These are phyloP conservation scores for Fusarium bulbicola DNA, from an alignment of 2,329 filamentous ascomycete species.

Conservation along the genomic window DNA sequence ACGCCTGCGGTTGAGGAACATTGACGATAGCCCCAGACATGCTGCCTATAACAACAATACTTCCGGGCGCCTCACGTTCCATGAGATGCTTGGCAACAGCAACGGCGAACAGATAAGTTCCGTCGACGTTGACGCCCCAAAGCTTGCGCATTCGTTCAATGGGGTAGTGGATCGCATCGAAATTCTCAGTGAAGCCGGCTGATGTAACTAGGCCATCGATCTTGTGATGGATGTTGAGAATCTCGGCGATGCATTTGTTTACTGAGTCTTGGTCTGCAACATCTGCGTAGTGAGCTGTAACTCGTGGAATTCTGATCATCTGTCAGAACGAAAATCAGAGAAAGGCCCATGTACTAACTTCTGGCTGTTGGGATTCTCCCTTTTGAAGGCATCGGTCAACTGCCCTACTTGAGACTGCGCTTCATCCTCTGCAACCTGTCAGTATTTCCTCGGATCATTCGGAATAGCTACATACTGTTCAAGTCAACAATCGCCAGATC, in stretches of 20 bases:
- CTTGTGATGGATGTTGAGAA: slow-evolving; percentile 68
- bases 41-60: slow-evolving; percentile 92
- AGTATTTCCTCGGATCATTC: background rate
- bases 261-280: slow-evolving; percentile 86
- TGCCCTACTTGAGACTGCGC: slow-evolving; percentile 78
- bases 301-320: slow-evolving; percentile 70
- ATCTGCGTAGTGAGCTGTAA: slow-evolving; percentile 90
- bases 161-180: slow-evolving; percentile 88
- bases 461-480: slow-evolving; percentile 73
- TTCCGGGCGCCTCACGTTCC: slow-evolving; percentile 78
- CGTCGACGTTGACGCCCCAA: slow-evolving; percentile 91
- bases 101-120: slow-evolving; percentile 88
- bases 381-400: slow-evolving; percentile 77
- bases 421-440: slow-evolving; percentile 72
- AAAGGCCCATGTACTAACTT: slow-evolving; percentile 61
- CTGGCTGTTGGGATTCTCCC: slow-evolving; percentile 78
- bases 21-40: slow-evolving; percentile 96
- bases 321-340: background rate
- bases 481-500: slow-evolving; percentile 92
- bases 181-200: slow-evolving; percentile 95
- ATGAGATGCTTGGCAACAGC: slow-evolving; percentile 88
- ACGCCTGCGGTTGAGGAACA: slow-evolving; percentile 89
- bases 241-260: slow-evolving; percentile 72
- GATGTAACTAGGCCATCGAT: slow-evolving; percentile 96
- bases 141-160: slow-evolving; percentile 91